Evolutionary conservation across 2,329 filamentous ascomycete species (phyloP).

Genomic region (Dactylonectria estremocensis): DNA sequence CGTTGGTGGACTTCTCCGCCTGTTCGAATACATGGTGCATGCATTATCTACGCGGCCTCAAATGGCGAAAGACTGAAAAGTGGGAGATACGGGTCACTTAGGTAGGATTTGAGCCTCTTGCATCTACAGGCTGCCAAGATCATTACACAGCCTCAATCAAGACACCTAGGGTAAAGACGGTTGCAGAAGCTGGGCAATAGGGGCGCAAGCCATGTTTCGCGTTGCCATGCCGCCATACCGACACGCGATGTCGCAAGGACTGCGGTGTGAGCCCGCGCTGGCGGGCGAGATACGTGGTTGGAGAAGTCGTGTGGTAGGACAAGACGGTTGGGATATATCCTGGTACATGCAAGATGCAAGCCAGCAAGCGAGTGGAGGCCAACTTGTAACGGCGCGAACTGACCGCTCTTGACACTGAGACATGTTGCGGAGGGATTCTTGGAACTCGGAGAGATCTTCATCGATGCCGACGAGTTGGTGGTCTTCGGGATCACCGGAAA

Average conservation of each 20-base stretch:
- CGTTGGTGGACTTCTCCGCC: neutral
- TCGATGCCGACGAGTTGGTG: conserved; percentile 5
- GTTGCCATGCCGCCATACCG: conserved; percentile 45
- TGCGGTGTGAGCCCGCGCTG: conserved; percentile 18
- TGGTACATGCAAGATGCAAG: conserved; percentile 14
- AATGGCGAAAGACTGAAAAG: neutral
- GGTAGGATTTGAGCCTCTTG: neutral
- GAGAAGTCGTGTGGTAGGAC: neutral
- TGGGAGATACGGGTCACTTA: conserved; percentile 5
- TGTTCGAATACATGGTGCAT: conserved; percentile 9
- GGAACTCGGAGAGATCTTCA: conserved; percentile 6
- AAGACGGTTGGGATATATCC: conserved; percentile 2
- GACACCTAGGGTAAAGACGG: conserved; percentile 13
- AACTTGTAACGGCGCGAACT: conserved; percentile 4
- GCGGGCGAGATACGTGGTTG: conserved; percentile 24
- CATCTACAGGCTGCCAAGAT: neutral
- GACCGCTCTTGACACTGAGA: conserved; percentile 19
- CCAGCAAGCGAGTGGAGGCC: conserved; percentile 16
- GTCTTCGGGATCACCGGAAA: conserved; percentile 26
- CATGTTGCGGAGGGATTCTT: conserved; percentile 12
- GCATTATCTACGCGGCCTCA: conserved; percentile 9
- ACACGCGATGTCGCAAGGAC: conserved; percentile 42
- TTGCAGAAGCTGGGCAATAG: conserved; percentile 14
- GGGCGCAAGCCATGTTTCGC: conserved; percentile 35
- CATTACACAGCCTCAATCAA: conserved; percentile 8